Evolutionary conservation across 805 yeast genomes (phyloP), one percentile per base, ranked within the genome.

Genomic region (Wickerhamiella lipophila): DNA sequence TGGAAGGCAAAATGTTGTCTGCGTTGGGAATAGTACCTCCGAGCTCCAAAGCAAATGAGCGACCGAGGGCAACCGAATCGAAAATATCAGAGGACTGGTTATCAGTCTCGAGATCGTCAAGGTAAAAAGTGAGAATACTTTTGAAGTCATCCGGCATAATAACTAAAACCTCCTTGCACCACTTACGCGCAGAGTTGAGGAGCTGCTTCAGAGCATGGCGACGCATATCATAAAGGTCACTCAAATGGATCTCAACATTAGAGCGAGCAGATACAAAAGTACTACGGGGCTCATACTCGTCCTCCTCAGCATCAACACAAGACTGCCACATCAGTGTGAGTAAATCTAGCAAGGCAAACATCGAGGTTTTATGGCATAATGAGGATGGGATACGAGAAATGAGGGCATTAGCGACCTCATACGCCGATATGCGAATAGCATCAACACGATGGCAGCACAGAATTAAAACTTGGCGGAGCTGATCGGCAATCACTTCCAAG

Each of bases 1-100:
- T 32, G 6, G 19, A 12, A 4, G 42, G 46, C 5, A 41, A 38
- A 21, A 47, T 35, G n/a, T 16, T 19, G 22, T 42, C 50, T 3
- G 41, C 39, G 26, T 44, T 42, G 15, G 41, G 39, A 11, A 85
- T 73, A 3, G 75, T 63, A 3, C 92, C 86, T 1, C 95, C 94
- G 79, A 86, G 75, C 55, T 84, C 92, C 50, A 88, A 68, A 0
- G 98, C 97, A 70, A 89, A 84, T 0, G 94, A 80, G 44, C 87
- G 81, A 49, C 97, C 97, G 58, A 74, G 79, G 50, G 83, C 80
- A 38, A 83, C 73, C 57, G 67, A 56, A 63, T 72, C 55, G 62
- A 60, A 53, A 58, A 65, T 53, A 57, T 66, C 49, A 57, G 61
- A 50, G 15, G 59, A 63, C 22, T 70, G 67, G 55, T 66, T 56